Evolutionary conservation across 495 filamentous ascomycete species (phyloP), one percentile per base, ranked within the genome.

Genomic region (Podospora australis): DNA sequence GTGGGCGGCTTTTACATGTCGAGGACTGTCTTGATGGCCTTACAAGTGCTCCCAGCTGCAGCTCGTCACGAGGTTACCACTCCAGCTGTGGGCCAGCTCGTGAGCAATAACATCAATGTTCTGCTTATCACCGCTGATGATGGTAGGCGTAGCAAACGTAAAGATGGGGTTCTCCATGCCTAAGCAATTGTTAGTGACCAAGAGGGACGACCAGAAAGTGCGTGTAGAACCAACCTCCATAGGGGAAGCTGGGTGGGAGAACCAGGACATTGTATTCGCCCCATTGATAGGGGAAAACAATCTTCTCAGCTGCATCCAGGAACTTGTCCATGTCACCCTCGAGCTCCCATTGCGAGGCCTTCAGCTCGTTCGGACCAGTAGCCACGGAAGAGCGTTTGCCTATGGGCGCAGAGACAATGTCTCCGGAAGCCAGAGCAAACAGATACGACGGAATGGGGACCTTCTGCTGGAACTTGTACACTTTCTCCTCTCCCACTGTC

Each of bases 31-130:
- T 35, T 26, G 16, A 21, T 11, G 14, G 7, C 64, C 71, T 57
- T 54, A 78, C 71, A 95, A 96, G 58, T 98, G 90, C 65, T 96
- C 89, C 92, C 92, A 98, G 25, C 82, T 89, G 46, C 83, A 82
- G 60, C 86, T 91, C 6, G 83, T 88, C 7, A 96, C 92, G 3
- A 96, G 69, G 57, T 98, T 98, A 11, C 91, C 92, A 54, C 85
- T 90, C 89, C 90, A 96, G 57, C 80, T 86, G 65, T 97, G 91
- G 40, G 81, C 75, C 19, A 98, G 75, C 66, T 98, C 91, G 61
- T 98, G 91, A 2, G 92, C 91, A 65, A 98, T 96, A 14, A 96
- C 90, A 68, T 96, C 91, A 4, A 98, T 76, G 54, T 98, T 98
- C 56, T 94, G 84, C 20, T 88, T 81, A 57, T 98, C 92, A 40